Percentiles rank a stretch among this genome's conserved stretches.
Evolutionary conservation across 306 rosid species (phyloP).

Genomic region (Erythrophleum fordii): DNA sequence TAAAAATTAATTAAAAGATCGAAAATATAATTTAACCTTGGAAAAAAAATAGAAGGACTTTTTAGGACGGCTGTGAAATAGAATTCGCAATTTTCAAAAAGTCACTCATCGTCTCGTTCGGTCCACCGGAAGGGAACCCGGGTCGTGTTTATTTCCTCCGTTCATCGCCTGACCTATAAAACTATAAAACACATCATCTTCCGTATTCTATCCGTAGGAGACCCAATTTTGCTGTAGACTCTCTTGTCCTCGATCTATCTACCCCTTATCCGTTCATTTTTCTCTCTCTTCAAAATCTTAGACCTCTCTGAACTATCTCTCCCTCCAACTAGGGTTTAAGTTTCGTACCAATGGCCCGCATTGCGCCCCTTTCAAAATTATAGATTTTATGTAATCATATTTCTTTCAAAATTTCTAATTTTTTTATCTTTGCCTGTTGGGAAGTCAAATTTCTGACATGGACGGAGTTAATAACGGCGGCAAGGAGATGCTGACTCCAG

Average conservation of each 20-base stretch:
- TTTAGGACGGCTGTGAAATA: no score
- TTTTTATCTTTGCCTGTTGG: neutral
- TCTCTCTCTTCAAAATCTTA: neutral
- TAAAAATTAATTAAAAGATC: no score
- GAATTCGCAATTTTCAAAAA: no score
- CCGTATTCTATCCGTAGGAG: neutral
- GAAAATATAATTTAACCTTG: no score
- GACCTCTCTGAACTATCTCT: neutral
- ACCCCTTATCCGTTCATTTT: neutral
- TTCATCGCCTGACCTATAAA: neutral
- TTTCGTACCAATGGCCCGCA: conserved; percentile 27
- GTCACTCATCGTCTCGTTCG: no score
- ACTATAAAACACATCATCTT: neutral
- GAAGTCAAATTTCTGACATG: conserved; percentile 35
- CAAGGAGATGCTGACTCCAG: conserved; percentile 19
- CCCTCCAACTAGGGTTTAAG: conserved; percentile 35
- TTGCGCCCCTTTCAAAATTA: conserved; percentile 2
- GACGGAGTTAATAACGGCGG: conserved; percentile 29
- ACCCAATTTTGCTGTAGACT: neutral
- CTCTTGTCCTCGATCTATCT: neutral
- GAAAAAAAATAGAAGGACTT: no score
- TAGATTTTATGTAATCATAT: conserved; percentile 1
- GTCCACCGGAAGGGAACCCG: no score
- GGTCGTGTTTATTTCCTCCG: neutral
- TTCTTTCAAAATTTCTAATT: neutral